Evolutionary conservation across 768 basidiomycete genomes (phyloP).

Genomic region (Suillus bovinus): DNA sequence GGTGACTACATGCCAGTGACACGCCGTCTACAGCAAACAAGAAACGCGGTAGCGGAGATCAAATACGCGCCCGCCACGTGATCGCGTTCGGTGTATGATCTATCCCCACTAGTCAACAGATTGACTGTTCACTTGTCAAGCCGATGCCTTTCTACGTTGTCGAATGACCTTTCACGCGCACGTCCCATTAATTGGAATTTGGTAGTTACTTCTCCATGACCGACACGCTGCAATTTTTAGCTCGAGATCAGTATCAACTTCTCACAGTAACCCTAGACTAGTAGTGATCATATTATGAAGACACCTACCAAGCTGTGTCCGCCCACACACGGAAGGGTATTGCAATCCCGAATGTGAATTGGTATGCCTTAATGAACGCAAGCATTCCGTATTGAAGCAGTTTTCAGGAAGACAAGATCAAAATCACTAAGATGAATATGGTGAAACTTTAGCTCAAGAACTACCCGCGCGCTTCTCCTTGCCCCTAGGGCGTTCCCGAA

Average conservation of each 20-base stretch:
- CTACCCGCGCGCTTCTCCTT: slow-evolving; percentile 42
- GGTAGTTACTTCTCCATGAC: neutral
- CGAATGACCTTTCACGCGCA: neutral
- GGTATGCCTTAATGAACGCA: slow-evolving; percentile 1
- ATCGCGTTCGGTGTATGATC: slow-evolving; percentile 24
- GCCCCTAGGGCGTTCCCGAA: slow-evolving; percentile 83
- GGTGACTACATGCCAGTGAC: slow-evolving; percentile 3
- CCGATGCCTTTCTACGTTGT: neutral
- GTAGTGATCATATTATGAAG: neutral
- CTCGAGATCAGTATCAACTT: neutral
- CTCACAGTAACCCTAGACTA: neutral
- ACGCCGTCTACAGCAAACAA: slow-evolving; percentile 23
- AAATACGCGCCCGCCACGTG: slow-evolving; percentile 31
- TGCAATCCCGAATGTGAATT: neutral
- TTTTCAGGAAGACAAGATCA: neutral
- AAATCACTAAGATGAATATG: neutral
- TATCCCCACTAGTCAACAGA: slow-evolving; percentile 4
- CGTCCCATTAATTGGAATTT: neutral
- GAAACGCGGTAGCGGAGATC: slow-evolving; percentile 23
- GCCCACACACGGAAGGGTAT: neutral
- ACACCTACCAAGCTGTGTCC: neutral
- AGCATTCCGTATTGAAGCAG: neutral
- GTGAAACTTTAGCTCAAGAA: slow-evolving; percentile 12
- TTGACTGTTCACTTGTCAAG: neutral
- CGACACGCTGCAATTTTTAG: neutral